Evolutionary conservation across 306 rosid genomes (phyloP).

Genomic region (Quillaja saponaria): DNA sequence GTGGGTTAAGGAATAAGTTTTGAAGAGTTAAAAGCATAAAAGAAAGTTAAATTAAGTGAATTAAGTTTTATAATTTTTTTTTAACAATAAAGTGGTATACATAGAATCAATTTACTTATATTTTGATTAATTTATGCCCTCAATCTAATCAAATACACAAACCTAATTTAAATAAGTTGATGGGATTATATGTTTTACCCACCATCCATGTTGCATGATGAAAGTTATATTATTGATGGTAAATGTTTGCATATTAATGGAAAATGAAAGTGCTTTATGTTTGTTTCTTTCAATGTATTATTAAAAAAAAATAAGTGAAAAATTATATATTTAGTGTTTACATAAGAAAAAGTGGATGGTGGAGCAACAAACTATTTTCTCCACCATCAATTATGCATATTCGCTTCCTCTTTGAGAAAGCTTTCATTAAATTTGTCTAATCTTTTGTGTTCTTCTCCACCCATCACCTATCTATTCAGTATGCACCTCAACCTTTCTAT

Average conservation of each 20-base stretch:
- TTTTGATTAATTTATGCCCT: too few species aligned
- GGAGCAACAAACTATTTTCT: conserved; percentile 48
- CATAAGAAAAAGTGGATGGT: conserved; percentile 44
- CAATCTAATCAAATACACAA: too few species aligned
- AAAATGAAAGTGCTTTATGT: conserved; percentile 12
- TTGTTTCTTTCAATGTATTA: not conserved
- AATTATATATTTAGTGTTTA: too few species aligned
- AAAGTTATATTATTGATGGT: conserved; percentile 27
- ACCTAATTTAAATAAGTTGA: too few species aligned
- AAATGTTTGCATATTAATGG: conserved; percentile 40
- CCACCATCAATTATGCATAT: conserved; percentile 70
- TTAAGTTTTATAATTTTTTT: too few species aligned
- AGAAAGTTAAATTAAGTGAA: too few species aligned
- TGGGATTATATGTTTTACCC: too few species aligned
- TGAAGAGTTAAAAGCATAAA: too few species aligned
- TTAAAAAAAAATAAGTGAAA: not conserved
- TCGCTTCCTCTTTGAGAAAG: conserved; percentile 44
- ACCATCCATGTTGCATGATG: conserved; percentile 32
- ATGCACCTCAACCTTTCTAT: conserved; percentile 40
- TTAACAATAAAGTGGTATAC: too few species aligned
- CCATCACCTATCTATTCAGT: not conserved
- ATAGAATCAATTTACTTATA: too few species aligned
- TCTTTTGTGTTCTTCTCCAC: not conserved
- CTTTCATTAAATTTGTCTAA: conserved; percentile 51
- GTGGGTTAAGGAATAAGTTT: too few species aligned